Conservation (phyloP, 495 filamentous ascomycete species). For the Neurospora sp. region DNA sequence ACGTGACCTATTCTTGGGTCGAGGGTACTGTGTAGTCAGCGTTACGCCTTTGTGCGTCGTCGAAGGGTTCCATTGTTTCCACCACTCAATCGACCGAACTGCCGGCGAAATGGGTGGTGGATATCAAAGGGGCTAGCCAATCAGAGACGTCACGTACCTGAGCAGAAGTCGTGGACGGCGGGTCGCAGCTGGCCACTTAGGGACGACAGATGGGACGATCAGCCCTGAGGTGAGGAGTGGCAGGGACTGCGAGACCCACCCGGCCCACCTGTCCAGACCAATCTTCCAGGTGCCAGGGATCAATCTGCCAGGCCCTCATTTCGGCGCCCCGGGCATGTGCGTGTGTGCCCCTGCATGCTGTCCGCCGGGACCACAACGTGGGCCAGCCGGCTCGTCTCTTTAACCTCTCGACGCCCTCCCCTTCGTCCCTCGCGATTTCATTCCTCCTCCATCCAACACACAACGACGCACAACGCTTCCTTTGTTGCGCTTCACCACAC, state of each 20-base stretch:
- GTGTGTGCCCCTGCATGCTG: background rate
- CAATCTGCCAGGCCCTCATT: conserved; percentile 12
- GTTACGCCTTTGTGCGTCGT: background rate
- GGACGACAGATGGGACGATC: conserved; percentile 5
- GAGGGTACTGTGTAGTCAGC: background rate
- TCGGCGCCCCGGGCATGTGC: conserved; percentile 3
- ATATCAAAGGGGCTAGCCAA: conserved; percentile 9
- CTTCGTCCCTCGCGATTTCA: conserved; percentile 2
- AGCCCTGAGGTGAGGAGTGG: background rate
- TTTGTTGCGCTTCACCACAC: conserved; percentile 19
- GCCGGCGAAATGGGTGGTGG: background rate
- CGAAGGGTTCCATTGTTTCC: background rate
- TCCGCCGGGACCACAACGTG: background rate
- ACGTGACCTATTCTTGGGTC: background rate
- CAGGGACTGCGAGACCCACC: conserved; percentile 1
- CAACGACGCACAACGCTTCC: conserved; percentile 10
- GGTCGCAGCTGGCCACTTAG: conserved; percentile 11
- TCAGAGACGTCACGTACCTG: conserved; percentile 15
- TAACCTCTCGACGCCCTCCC: conserved; percentile 8
- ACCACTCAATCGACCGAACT: background rate
- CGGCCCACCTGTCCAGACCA: background rate
- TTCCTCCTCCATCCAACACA: conserved; percentile 3
- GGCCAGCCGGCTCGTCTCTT: background rate
- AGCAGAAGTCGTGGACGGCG: conserved; percentile 9
- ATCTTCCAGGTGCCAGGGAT: background rate